phyloP scores from a whole-genome alignment of 2,329 filamentous ascomycete species.

The Lachnellula arida region DNA sequence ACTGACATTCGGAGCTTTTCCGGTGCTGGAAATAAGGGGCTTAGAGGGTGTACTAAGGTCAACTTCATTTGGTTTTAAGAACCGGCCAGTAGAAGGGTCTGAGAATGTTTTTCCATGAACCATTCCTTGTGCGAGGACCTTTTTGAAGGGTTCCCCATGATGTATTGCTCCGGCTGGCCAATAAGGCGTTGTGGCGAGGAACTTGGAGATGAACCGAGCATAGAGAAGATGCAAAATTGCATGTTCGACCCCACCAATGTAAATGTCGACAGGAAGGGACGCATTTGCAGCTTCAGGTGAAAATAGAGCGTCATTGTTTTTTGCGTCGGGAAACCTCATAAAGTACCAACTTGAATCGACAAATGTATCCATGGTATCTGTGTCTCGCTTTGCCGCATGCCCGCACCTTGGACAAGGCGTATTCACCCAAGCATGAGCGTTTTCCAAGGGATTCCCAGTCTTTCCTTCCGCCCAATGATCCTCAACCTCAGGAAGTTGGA shows the following conservation, averaged over 20 bases:
- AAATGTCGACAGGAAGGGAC: constrained; percentile 75
- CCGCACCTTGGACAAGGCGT: constrained; percentile 71
- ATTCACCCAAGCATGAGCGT: constrained; percentile 67
- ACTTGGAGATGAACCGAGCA: constrained; percentile 86
- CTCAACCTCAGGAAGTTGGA: constrained; percentile 65
- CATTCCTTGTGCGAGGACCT: constrained; percentile 87
- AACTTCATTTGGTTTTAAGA: constrained; percentile 72
- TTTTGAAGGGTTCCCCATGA: constrained; percentile 70
- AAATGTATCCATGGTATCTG: constrained; percentile 95
- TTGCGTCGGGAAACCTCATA: constrained; percentile 70
- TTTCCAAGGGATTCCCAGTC: constrained; percentile 72
- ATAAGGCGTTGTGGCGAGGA: constrained; percentile 56
- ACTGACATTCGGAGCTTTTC: constrained; percentile 53
- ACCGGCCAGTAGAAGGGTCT: constrained; percentile 68
- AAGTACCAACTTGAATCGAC: constrained; percentile 96
- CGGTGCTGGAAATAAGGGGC: constrained; percentile 59
- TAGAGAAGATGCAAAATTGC: constrained; percentile 88
- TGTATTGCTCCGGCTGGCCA: constrained; percentile 40
- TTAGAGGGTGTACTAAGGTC: constrained; percentile 52
- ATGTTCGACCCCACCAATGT: constrained; percentile 85
- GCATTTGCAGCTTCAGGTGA: constrained; percentile 51
- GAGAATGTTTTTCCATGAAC: constrained; percentile 82
- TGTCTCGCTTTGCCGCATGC: constrained; percentile 70
- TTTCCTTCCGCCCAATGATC: constrained; percentile 64
- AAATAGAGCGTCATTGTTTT: constrained; percentile 59